Evolutionary conservation across 176 grass and related monocot genomes (phyloP).

Genomic region (Lolium perenne): DNA sequence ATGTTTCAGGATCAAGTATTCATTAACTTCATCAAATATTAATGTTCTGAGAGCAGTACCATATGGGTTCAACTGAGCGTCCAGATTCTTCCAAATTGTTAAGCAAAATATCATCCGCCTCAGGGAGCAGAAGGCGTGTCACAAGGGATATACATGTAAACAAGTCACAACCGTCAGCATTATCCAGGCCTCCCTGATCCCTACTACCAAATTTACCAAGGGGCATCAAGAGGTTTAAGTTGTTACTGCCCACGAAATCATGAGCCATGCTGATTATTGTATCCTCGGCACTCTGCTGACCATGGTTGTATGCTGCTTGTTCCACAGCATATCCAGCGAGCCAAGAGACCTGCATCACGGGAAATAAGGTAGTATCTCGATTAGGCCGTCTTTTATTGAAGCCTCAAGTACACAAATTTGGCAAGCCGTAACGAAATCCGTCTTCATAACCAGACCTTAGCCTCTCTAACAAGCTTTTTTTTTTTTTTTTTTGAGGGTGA

Average conservation of each 20-base stretch:
- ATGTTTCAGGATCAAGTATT: not conserved
- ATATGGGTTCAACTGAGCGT: slow-evolving; percentile 73
- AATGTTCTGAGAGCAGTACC: slow-evolving; percentile 47
- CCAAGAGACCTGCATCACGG: slow-evolving; percentile 43
- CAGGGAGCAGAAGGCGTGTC: slow-evolving; percentile 59
- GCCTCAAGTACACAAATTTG: not conserved
- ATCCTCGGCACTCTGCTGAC: slow-evolving; percentile 40
- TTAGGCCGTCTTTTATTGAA: not conserved
- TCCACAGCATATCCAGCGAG: slow-evolving; percentile 59
- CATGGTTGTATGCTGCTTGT: slow-evolving; percentile 56
- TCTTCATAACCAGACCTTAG: not conserved
- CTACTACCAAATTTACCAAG: slow-evolving; percentile 60
- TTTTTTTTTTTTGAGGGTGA: no score
- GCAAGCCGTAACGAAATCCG: not conserved
- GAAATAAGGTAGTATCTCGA: not conserved
- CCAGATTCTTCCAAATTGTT: slow-evolving; percentile 79
- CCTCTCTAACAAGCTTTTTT: not conserved
- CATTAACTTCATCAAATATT: not conserved
- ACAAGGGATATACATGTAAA: slow-evolving; percentile 53
- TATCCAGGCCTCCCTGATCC: slow-evolving; percentile 43
- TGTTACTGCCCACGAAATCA: slow-evolving; percentile 71
- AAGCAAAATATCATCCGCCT: slow-evolving; percentile 82
- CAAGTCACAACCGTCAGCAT: slow-evolving; percentile 40
- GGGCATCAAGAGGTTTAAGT: slow-evolving; percentile 53
- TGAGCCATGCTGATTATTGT: slow-evolving; percentile 68